A percentile compares a stretch with the other conserved stretches of the same genome.
These are phyloP conservation scores for Zychaea mexicana DNA, from an alignment of 371 early-diverging fungal genomes.

Conservation along the genomic window DNA sequence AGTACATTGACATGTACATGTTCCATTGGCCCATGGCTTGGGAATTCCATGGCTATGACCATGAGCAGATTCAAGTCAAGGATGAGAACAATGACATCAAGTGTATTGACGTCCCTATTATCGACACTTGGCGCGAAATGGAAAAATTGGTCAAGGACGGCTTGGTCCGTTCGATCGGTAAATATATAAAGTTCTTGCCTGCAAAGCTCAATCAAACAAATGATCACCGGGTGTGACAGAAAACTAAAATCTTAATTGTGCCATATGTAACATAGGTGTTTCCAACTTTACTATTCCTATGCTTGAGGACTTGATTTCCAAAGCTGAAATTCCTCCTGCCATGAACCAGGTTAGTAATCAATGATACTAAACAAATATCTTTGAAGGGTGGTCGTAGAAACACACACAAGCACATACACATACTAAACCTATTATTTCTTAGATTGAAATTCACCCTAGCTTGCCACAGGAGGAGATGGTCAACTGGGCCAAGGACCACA, in stretches of 20 bases:
- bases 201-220: background rate
- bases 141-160: conserved; percentile 66
- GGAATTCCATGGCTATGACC: conserved; percentile 40
- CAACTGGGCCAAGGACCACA: conserved; percentile 37
- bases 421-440: background rate
- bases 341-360: conserved; percentile 67
- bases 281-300: conserved; percentile 69
- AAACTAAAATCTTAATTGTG: background rate
- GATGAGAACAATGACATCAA: conserved; percentile 29
- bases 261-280: conserved; percentile 39
- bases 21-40: conserved; percentile 58
- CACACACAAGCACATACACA: background rate
- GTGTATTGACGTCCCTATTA: conserved; percentile 47
- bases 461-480: conserved; percentile 47
- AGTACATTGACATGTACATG: conserved; percentile 92
- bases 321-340: conserved; percentile 77
- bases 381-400: background rate
- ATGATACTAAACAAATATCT: too few relatives aligned
- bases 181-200: background rate
- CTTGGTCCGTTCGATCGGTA: conserved; percentile 50
- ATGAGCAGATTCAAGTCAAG: conserved; percentile 14
- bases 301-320: conserved; percentile 66
- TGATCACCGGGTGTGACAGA: too few relatives aligned
- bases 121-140: conserved; percentile 80
- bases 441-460: conserved; percentile 69